Evolutionary conservation across 78 protist species (phyloP), one percentile per base, ranked within the genome.

Genomic region (Dictyostelium intermedium): DNA sequence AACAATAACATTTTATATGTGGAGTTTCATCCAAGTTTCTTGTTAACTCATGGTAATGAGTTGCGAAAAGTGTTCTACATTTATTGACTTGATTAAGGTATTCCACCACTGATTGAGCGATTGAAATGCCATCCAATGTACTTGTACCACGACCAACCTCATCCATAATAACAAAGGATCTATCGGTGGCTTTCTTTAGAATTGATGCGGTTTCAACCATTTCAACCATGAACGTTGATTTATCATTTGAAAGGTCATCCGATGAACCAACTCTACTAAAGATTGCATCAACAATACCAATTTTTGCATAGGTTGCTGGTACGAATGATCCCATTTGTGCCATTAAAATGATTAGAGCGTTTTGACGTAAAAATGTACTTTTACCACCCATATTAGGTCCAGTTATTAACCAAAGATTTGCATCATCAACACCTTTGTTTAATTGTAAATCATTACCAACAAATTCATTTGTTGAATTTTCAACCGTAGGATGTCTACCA

Each of bases 61-160:
- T 99, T 25, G 96, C 99, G 77, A 98, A 98, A 16, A 98, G 89
- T 43, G 96, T 83, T 25, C 91, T 18, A 83, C 78, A 63, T 45
- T 39, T 13, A 50, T 32, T 25, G 14, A 20, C 30, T 66, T 43
- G 34, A 27, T 89, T 63, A 7, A 99, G 50, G 25, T 92, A 53
- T 61, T 98, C 84, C 16, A 95, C 41, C 18, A 95, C 69, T 10
- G 99, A 93, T 23, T 91, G 96, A 3, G 99, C 99, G 37, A 99
- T 92, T 32, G 99, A 98, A 4, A 91, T 85, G 8, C 99, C 99
- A 47, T 99, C 99, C 30, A 83, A 87, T 0, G 99, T 98, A 8
- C 93, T 41, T 1, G 99, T 99, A n/a, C 99, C 99, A n/a, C 99
- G 66, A 7, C 99, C 99, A 0, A 98, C 97, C 79, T 98, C 99